Evolutionary conservation across 192 early-diverging fungal genomes (phyloP), one percentile per base, ranked within the genome.

Genomic region (Backusella sp.): DNA sequence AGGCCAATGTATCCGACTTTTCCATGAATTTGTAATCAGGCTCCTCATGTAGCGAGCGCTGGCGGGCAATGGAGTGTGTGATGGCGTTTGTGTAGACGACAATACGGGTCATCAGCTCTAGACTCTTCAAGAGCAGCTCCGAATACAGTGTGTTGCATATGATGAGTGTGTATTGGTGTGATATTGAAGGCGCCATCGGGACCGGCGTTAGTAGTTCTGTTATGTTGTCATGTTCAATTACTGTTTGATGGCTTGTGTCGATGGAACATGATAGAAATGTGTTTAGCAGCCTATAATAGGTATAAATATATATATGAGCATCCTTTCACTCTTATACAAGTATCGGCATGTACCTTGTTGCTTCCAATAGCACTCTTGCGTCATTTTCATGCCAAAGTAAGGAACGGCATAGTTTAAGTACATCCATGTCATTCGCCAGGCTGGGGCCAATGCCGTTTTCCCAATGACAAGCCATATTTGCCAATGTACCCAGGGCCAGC

Each of bases 391-490:
- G 44, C 73, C 74, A 74, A 17, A 82, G 69, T 23, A 78, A 34
- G 11, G 73, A 70, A 19, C 68, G 59, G 21, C 81, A 65, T 14
- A 83, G 28, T 59, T 49, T 76, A 6, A 75, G 30, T 0, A 84
- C 19, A 69, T 84, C 83, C 46, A 66, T 70, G 52, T 84, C 80
- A 7, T 81, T 68, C 4, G 76, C 14, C 14, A 84, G 21, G 21
- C 68, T 59, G 17, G 76, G 32, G 3, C 76, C 72, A 36, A 71
- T 76, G 15, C 73, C 77, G 17, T 21, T 72, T 14, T 80, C 82
- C 68, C 68, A 72, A 37, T 81, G 76, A 67, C 73, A 84, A 28
- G 83, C 79, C 17, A 84, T 46, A 42, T 84, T 84, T 3, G 83
- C 83, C 2, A 84, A 56, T 7, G 74, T 66, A 6, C 83, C 83